Evolutionary conservation across 2,329 filamentous ascomycete genomes (phyloP).

Genomic region (Botrytis tulipae): DNA sequence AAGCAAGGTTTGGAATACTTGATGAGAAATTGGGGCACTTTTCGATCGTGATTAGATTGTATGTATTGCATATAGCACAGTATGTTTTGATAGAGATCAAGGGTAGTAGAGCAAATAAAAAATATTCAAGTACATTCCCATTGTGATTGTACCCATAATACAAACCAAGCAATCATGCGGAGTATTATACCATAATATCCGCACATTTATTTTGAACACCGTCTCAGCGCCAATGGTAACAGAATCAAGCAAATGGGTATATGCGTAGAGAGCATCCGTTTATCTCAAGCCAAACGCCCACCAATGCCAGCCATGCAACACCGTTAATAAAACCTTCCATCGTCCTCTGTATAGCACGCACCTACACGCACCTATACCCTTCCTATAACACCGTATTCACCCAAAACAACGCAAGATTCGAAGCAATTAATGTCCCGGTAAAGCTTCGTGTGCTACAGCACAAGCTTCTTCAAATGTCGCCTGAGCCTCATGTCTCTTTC

Average conservation of each 20-base stretch:
- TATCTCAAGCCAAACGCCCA: conserved; percentile 19
- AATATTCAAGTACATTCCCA: neutral
- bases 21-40: too few species aligned
- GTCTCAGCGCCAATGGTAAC: neutral
- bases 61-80: neutral
- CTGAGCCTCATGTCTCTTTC: conserved; percentile 55
- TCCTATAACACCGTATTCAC: neutral
- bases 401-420: neutral
- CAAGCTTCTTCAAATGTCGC: conserved; percentile 45
- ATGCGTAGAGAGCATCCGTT: conserved; percentile 21
- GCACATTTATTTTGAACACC: neutral
- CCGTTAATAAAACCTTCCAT: neutral
- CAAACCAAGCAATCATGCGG: neutral
- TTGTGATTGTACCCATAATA: neutral
- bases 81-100: neutral
- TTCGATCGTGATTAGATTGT: neutral
- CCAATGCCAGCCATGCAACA: conserved; percentile 16
- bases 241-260: conserved; percentile 31
- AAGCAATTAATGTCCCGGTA: conserved; percentile 22
- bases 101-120: neutral
- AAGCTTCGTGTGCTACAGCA: conserved; percentile 31
- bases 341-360: neutral
- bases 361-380: neutral
- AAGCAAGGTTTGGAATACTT: neutral
- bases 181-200: neutral